These are phyloP conservation scores for Trichoderma sp. DNA, from an alignment of 2,329 filamentous ascomycete genomes.

Conservation along the genomic window DNA sequence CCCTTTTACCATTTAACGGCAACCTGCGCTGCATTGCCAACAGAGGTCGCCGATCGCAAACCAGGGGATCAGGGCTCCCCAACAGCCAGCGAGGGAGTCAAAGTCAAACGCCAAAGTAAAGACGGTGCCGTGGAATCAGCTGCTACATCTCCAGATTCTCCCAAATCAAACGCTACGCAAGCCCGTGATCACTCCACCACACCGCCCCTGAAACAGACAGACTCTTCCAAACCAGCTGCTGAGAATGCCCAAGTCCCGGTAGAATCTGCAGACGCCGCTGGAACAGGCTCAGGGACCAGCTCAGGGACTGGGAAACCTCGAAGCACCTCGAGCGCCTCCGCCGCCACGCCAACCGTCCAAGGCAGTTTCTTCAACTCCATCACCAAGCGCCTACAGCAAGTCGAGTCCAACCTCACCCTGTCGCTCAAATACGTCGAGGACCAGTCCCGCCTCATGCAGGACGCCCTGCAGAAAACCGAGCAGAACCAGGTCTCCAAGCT, in stretches of 20 bases:
- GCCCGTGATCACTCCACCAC: background rate
- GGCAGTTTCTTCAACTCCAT: constrained; percentile 98
- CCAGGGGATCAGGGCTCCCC: background rate
- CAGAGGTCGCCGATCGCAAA: background rate
- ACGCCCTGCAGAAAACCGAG: constrained; percentile 82
- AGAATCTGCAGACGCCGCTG: background rate
- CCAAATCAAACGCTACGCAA: background rate
- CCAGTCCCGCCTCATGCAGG: constrained; percentile 84
- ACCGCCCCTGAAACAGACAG: constrained; percentile 1
- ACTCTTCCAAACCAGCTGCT: background rate
- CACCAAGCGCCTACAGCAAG: constrained; percentile 83
- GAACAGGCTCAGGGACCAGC: background rate
- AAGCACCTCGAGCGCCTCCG: constrained; percentile 30
- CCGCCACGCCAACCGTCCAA: constrained; percentile 73
- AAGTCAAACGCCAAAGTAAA: background rate
- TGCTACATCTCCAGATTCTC: background rate
- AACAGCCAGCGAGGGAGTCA: background rate
- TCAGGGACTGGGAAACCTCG: background rate
- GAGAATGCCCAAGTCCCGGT: background rate
- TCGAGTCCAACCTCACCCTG: constrained; percentile 89
- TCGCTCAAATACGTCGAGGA: constrained; percentile 96
- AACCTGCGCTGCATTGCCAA: constrained; percentile 11
- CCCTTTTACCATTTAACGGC: constrained; percentile 4
- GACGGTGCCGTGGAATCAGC: background rate
- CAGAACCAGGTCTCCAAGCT: constrained; percentile 84